Conservation (phyloP, 2,329 filamentous ascomycete genomes). For the Alternaria triticina region DNA sequence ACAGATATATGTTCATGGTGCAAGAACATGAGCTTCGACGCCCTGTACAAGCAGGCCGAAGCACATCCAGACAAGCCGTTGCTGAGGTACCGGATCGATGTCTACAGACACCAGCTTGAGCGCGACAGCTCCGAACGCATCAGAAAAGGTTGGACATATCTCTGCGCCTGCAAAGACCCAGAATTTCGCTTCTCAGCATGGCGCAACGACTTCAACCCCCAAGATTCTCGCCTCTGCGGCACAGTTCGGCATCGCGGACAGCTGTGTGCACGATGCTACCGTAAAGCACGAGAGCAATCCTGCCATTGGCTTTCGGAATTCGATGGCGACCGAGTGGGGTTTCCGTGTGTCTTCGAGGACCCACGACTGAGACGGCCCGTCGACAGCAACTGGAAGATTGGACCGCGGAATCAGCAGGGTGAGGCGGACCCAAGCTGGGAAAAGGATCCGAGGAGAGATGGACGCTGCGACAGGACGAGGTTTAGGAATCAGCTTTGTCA, state of each 20-base stretch:
- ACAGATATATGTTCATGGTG: conserved; percentile 32
- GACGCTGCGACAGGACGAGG: conserved; percentile 24
- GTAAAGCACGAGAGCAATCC: conserved; percentile 24
- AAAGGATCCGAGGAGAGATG: conserved; percentile 28
- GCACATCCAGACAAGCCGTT: conserved; percentile 12
- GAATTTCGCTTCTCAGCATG: conserved; percentile 23
- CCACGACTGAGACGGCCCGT: conserved; percentile 13
- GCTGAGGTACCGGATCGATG: conserved; percentile 22
- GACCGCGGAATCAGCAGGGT: conserved; percentile 24
- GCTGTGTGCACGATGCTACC: conserved; percentile 29
- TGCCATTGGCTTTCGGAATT: conserved; percentile 29
- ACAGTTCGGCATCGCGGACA: conserved; percentile 29
- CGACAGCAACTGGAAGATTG: conserved; percentile 28
- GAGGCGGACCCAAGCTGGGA: conserved; percentile 29
- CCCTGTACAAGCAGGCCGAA: conserved; percentile 23
- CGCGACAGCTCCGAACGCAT: conserved; percentile 24
- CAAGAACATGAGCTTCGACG: conserved; percentile 32
- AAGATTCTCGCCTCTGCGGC: conserved; percentile 25
- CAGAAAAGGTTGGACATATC: conserved; percentile 25
- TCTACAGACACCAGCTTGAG: conserved; percentile 27
- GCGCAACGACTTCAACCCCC: conserved; percentile 29
- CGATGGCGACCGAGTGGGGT: conserved; percentile 28
- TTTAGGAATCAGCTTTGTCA: conserved; percentile 29
- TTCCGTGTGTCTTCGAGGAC: conserved; percentile 32
- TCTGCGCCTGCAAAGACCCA: conserved; percentile 33